Percentiles rank a stretch among this genome's conserved stretches.
Conservation (phyloP, 345 rosid genomes). For the Hibiscus mutabilis region DNA sequence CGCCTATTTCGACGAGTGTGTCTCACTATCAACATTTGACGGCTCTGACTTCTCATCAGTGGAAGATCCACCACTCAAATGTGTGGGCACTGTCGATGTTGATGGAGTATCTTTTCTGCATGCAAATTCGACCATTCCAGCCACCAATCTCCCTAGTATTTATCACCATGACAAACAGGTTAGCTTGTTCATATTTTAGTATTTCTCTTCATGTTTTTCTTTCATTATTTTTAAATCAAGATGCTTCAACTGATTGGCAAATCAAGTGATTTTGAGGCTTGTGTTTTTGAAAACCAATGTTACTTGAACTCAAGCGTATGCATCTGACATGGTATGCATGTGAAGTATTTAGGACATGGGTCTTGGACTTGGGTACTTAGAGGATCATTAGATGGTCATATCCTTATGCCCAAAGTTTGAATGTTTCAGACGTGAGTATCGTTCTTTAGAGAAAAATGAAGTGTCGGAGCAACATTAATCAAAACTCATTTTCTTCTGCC, state of each 20-base stretch:
- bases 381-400: too few species aligned
- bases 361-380: too few species aligned
- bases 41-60: constrained; percentile 59
- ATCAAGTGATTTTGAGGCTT: constrained; percentile 3
- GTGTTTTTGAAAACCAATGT: not conserved
- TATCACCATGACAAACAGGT: constrained; percentile 6
- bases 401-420: too few species aligned
- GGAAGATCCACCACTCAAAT: constrained; percentile 43
- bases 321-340: not conserved
- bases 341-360: too few species aligned
- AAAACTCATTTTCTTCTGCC: too few species aligned
- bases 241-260: not conserved
- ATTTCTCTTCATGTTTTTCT: not conserved
- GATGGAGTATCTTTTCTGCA: not conserved
- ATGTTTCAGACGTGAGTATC: too few species aligned
- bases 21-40: constrained; percentile 70
- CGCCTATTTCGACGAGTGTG: constrained; percentile 72
- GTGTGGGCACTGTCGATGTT: not conserved
- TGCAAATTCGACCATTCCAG: not conserved
- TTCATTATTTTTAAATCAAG: not conserved
- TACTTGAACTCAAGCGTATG: not conserved
- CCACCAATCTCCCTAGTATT: not conserved
- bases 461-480: too few species aligned
- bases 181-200: not conserved
- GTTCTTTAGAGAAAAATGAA: too few species aligned